Conservation (phyloP, 805 yeast genomes). For the Middelhovenomyces tepae region DNA sequence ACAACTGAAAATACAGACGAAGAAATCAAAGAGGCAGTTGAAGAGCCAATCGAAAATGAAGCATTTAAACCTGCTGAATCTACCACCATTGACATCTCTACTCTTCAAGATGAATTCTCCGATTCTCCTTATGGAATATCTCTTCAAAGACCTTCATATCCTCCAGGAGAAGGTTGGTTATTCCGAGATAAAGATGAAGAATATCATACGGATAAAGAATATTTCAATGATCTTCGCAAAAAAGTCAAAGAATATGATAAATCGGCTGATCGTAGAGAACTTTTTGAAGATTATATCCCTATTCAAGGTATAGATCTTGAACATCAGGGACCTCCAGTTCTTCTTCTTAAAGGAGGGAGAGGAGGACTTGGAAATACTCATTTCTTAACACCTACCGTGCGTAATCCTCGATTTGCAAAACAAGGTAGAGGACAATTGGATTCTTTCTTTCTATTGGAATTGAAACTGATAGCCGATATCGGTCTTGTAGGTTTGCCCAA, state of each 20-base stretch:
- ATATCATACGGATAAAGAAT: constrained; percentile 56
- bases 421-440: constrained; percentile 64
- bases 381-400: constrained; percentile 69
- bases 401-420: constrained; percentile 87
- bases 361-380: constrained; percentile 98
- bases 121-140: constrained; percentile 15
- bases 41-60: constrained; percentile 1
- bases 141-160: constrained; percentile 50
- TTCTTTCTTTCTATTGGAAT: constrained; percentile 64
- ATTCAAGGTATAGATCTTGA: constrained; percentile 65
- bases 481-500: constrained; percentile 95
- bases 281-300: constrained; percentile 62
- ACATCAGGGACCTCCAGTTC: constrained; percentile 56
- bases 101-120: constrained; percentile 14
- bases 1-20: constrained; percentile 5
- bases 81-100: constrained; percentile 16
- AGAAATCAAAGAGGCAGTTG: constrained; percentile 7
- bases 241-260: constrained; percentile 60
- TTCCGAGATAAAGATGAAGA: constrained; percentile 72
- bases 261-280: constrained; percentile 48
- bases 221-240: constrained; percentile 54
- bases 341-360: constrained; percentile 72
- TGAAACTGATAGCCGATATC: constrained; percentile 82
- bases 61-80: constrained; percentile 17
- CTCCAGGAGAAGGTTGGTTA: constrained; percentile 79